Evolutionary conservation across 1,139 yeast species (phyloP).

Genomic region (Debaryomyces robertsiae): DNA sequence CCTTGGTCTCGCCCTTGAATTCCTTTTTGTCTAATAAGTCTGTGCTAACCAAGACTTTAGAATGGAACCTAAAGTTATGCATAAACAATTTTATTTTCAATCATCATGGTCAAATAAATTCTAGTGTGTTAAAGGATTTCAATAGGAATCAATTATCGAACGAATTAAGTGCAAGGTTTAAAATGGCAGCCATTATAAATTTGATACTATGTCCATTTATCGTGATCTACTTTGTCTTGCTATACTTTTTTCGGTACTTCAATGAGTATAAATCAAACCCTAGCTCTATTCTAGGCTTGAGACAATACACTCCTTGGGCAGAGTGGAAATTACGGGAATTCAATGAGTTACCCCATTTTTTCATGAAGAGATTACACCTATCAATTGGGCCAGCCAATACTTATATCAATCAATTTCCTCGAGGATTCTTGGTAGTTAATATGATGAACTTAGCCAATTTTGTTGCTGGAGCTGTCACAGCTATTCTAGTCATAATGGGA

Average conservation of each 20-base stretch:
- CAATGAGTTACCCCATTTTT: constrained; percentile 88
- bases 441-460: constrained; percentile 69
- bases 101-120: constrained; percentile 81
- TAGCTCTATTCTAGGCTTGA: constrained; percentile 68
- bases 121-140: constrained; percentile 67
- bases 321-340: constrained; percentile 95
- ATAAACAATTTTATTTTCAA: constrained; percentile 85
- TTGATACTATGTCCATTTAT: constrained; percentile 83
- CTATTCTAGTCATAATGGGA: constrained; percentile 81
- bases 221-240: constrained; percentile 75
- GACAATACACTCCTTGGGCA: constrained; percentile 92
- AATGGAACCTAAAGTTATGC: constrained; percentile 91
- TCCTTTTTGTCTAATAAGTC: constrained; percentile 27
- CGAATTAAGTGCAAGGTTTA: constrained; percentile 76
- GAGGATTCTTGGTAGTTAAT: constrained; percentile 59
- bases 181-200: constrained; percentile 85
- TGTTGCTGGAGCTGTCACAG: constrained; percentile 84
- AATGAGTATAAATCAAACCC: constrained; percentile 93
- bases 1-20: constrained; percentile 46
- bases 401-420: constrained; percentile 90
- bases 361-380: constrained; percentile 72
- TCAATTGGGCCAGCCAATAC: constrained; percentile 79
- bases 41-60: constrained; percentile 80
- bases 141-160: constrained; percentile 67
- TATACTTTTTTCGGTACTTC: constrained; percentile 87